Percentiles rank a stretch among this genome's conserved stretches.
Conservation (phyloP, 352 stramenopile species). For the Pelagophyceae sp. region DNA sequence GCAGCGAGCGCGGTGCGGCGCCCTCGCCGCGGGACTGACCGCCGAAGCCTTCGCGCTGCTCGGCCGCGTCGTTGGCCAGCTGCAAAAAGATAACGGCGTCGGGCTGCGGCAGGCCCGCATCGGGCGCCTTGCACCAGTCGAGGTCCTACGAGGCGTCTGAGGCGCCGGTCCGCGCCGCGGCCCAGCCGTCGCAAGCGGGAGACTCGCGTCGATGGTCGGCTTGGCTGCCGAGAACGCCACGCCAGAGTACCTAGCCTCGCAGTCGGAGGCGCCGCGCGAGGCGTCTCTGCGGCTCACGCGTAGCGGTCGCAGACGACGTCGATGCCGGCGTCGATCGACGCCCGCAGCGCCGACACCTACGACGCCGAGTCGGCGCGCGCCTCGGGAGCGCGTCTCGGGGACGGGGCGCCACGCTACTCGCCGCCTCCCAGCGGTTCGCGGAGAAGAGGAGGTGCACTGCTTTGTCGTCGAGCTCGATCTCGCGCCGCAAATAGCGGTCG, state of each 20-base stretch:
- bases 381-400: too few species aligned
- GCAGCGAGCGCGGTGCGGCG: not conserved
- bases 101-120: constrained; percentile 88
- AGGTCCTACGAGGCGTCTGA: constrained; percentile 67
- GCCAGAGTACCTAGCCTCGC: constrained; percentile 68
- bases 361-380: not conserved
- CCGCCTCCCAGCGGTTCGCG: constrained; percentile 97
- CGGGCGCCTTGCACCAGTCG: constrained; percentile 93
- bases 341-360: not conserved
- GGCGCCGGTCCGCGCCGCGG: constrained; percentile 91
- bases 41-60: constrained; percentile 80
- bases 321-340: constrained; percentile 44
- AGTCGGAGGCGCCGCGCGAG: not conserved
- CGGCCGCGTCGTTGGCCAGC: constrained; percentile 75
- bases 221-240: constrained; percentile 97
- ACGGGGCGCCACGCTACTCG: constrained; percentile 20
- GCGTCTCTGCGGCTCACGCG: too few species aligned
- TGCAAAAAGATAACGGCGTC: constrained; percentile 96
- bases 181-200: constrained; percentile 69
- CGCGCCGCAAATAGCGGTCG: constrained; percentile 85
- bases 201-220: constrained; percentile 31
- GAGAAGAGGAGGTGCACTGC: constrained; percentile 97
- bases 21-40: constrained; percentile 25
- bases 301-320: constrained; percentile 94
- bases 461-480: constrained; percentile 81